Evolutionary conservation across 768 basidiomycete species (phyloP).

Genomic region (Mycena rosella): DNA sequence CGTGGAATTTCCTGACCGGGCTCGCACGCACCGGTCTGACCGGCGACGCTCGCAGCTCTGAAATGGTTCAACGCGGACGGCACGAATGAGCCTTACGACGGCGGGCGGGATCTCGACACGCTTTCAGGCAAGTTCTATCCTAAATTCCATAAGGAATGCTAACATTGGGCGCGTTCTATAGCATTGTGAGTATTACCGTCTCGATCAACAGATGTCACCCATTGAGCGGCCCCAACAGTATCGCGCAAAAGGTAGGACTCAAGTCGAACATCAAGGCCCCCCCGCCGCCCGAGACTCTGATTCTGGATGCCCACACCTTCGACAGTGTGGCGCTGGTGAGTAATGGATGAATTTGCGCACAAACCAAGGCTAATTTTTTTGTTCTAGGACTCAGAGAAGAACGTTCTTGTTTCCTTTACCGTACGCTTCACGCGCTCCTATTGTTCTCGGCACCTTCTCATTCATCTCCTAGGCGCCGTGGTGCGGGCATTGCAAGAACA

Average conservation of each 20-base stretch:
- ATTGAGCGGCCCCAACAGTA: constrained; percentile 55
- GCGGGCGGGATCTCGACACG: constrained; percentile 84
- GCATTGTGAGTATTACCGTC: constrained; percentile 72
- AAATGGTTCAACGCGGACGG: constrained; percentile 91
- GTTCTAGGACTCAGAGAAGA: constrained; percentile 73
- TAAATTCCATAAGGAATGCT: too few relatives aligned
- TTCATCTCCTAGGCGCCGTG: constrained; percentile 66
- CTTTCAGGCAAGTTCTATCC: constrained; percentile 53
- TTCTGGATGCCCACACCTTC: constrained; percentile 81
- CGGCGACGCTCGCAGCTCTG: constrained; percentile 73
- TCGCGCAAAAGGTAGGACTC: constrained; percentile 80
- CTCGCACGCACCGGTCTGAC: constrained; percentile 30
- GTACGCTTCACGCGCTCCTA: constrained; percentile 51
- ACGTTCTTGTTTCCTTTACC: constrained; percentile 89
- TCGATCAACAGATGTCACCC: not conserved
- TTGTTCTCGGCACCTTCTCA: constrained; percentile 21
- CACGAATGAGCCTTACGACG: constrained; percentile 75
- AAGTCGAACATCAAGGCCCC: constrained; percentile 92
- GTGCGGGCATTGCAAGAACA: constrained; percentile 95
- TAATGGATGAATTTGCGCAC: not conserved
- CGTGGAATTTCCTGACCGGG: constrained; percentile 47
- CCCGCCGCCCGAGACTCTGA: constrained; percentile 75
- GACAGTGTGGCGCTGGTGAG: constrained; percentile 78
- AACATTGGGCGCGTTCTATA: too few relatives aligned
- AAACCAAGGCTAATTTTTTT: constrained; percentile 15